phyloP scores from a whole-genome alignment of 192 early-diverging fungal genomes.

The Coemansia sp. region DNA sequence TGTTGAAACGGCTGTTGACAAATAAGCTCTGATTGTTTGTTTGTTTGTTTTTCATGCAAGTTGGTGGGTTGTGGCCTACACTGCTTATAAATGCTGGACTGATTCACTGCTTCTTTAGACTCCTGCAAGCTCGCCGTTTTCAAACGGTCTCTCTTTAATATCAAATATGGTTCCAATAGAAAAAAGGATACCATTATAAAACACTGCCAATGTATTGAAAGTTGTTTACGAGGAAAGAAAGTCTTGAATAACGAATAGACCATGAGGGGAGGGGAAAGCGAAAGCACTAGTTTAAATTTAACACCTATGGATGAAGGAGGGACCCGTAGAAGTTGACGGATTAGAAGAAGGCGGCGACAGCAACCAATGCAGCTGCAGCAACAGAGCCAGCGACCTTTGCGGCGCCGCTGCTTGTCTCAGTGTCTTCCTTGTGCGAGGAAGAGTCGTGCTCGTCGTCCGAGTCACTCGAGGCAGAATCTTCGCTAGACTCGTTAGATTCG shows the following conservation, averaged over 20 bases:
- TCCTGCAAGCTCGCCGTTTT: no score
- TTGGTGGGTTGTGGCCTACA: no score
- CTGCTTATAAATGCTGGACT: no score
- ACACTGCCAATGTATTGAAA: no score
- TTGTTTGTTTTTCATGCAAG: neutral
- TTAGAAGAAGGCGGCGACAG: conserved; percentile 41
- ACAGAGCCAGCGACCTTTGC: conserved; percentile 16
- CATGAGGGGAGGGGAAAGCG: neutral
- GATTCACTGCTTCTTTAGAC: no score
- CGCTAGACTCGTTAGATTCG: neutral
- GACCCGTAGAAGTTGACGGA: no score
- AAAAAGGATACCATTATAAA: no score
- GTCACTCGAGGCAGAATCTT: neutral
- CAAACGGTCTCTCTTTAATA: no score
- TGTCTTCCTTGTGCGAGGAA: neutral
- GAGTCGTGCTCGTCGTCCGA: neutral
- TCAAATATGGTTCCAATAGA: no score
- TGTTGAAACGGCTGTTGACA: neutral
- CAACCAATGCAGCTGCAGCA: conserved; percentile 24
- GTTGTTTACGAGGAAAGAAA: neutral
- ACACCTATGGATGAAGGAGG: no score
- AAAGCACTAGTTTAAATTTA: no score
- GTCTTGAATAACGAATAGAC: neutral
- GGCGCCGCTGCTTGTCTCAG: conserved; percentile 14
- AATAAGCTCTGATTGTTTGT: neutral